phyloP scores from a whole-genome alignment of 164 flowering plant genomes.

The Macadamia integrifolia region DNA sequence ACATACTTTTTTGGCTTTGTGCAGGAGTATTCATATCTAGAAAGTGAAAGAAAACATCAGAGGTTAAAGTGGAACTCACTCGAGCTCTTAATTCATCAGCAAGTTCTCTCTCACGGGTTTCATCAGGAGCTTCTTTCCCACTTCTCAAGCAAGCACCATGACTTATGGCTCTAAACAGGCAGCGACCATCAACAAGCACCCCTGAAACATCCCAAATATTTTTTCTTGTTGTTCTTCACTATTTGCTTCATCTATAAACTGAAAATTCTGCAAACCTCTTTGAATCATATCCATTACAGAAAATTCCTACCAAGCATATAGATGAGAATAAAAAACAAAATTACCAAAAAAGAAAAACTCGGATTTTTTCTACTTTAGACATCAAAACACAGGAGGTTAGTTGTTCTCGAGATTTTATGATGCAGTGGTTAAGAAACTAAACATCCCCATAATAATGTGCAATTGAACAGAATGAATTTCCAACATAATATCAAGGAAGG shows the following conservation, averaged over 20 bases:
- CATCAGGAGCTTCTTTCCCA: slow-evolving; percentile 77
- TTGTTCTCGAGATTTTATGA: too few relatives aligned
- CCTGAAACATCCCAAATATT: slow-evolving; percentile 22
- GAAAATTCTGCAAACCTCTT: background rate
- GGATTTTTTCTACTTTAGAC: too few relatives aligned
- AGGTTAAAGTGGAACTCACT: slow-evolving; percentile 24
- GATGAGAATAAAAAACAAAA: background rate
- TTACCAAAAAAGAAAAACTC: too few relatives aligned
- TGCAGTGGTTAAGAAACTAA: too few relatives aligned
- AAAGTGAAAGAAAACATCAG: background rate
- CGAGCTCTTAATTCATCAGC: slow-evolving; percentile 87
- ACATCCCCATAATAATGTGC: too few relatives aligned
- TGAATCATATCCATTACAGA: background rate
- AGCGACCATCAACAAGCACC: slow-evolving; percentile 78
- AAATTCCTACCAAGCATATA: background rate
- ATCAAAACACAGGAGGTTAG: too few relatives aligned
- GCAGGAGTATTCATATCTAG: background rate
- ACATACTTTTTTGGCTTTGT: background rate
- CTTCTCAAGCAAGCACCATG: slow-evolving; percentile 64
- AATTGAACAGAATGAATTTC: too few relatives aligned
- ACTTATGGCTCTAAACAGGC: slow-evolving; percentile 84
- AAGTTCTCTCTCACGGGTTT: slow-evolving; percentile 57
- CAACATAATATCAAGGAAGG: too few relatives aligned
- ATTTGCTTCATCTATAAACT: background rate
- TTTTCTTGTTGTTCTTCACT: background rate